Base-by-base conservation (phyloP, 225 moss, liverwort and hornwort species). In the Pseudoscleropodium purum region DNA sequence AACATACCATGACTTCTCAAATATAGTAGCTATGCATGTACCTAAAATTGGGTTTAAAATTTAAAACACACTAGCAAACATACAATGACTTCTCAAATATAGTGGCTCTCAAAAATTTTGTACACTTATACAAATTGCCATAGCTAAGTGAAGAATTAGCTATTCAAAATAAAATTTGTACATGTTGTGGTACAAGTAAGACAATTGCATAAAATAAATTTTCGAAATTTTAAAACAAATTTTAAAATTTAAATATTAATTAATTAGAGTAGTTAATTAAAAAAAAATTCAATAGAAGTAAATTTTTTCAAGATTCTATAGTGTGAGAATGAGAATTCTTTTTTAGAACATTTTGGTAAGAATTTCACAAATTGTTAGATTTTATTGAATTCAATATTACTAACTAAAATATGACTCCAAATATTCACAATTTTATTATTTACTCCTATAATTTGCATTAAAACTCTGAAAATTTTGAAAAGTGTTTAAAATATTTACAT, bases 401-500 rank as follows among this genome's bases (percentile, higher is more conserved):
- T 76, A 2, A 13, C 2, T 33, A 23, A 36, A 52, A 14, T 9
- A 5, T 24, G 4, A 36, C 5, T 77, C 23, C 5, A 52, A 36
- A 52, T 14, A 13, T 77, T 33, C 14, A 23, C 0, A 36, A 36
- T 75, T 20, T 75, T 20, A 33, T 12, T 4, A 20, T 52, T 7
- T 52, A 52, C 0, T 77, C 36, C 36, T 8, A 52, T 21, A 36
- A 14, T 8, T 0, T 52, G 2, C 2, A 49, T 33, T 11, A 18
- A 4, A 30, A 12, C 6, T 47, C 0, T 19, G 7, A 2, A 13
- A 33, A 33, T 0, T 12, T 49, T 7, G 7, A 33, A 51, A 45
- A 45, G 3, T 30, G 6, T 18, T 6, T 30, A 27, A 18, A 76
- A 45, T 34, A 34, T 34, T 51, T 20, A 20, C 0, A 8, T 5